Evolutionary conservation across 192 early-diverging fungal genomes (phyloP), one percentile per base, ranked within the genome.

Genomic region (Umbelopsis vinacea): DNA sequence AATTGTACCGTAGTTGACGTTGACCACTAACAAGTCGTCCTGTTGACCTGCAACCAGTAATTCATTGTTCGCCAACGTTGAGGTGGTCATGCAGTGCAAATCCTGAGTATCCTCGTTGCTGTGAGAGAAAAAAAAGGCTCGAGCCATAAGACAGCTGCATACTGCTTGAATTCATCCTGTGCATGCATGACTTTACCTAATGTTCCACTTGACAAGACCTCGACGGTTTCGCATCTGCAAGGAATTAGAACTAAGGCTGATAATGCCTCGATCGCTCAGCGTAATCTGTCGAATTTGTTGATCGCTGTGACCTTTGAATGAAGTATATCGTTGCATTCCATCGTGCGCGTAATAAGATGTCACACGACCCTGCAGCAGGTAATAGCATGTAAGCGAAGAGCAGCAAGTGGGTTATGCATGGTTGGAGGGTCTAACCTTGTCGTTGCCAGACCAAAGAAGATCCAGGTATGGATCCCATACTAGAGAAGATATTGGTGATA

Each of bases 361-460:
- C 12, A 94, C 80, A 26, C 89, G 89, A 17, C 95, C 92, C 90
- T 90, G 72, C 23, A 43, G 17, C 6, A 17, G 3, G 52, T 35
- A 24, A 53, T 48, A 14, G 17, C 60, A 60, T 57, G 57, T 66
- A 23, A 74, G 29, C 7, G 24, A 29, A 38, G 48, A 35, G 37
- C 37, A 40, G 22, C 47, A 15, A 11, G 48, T 69, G 12, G 52
- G 40, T 47, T 5, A 12, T 35, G 40, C 12, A 45, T n/a, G 47
- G 48, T 52, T 3, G 7, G n/a, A 60, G 23, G 14, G 0, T 54
- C 63, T 84, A 84, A 95, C 94, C 73, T 90, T 90, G 53, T 91
- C 91, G 73, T 94, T 91, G 67, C 94, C 97, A 3, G 88, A 76
- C 92, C 95, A 97, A 57, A 98, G 47, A 7, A 97, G 85, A 76